phyloP scores from a whole-genome alignment of 371 early-diverging fungal genomes.

The Rhizopus sp. region DNA sequence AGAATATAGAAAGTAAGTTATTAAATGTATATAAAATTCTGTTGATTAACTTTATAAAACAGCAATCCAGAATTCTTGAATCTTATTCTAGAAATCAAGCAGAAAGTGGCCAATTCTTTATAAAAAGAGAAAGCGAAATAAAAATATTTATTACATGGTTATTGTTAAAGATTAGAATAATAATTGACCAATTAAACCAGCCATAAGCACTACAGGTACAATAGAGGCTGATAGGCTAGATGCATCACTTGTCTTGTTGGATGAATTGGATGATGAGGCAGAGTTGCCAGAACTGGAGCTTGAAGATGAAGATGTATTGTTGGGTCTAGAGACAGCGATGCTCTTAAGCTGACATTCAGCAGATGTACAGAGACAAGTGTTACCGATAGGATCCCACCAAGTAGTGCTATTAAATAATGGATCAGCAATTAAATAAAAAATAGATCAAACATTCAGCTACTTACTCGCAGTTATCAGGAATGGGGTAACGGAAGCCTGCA shows the following conservation, averaged over 20 bases:
- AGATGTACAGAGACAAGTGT: slow-evolving; percentile 53
- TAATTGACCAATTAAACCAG: slow-evolving; percentile 10
- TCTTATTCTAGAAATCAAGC: slow-evolving; percentile 50
- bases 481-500: slow-evolving; percentile 46
- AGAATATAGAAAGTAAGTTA: slow-evolving; percentile 46
- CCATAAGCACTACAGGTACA: slow-evolving; percentile 3
- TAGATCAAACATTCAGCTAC: not conserved
- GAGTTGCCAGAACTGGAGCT: not conserved
- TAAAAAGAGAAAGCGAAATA: slow-evolving; percentile 7
- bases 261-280: not conserved
- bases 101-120: slow-evolving; percentile 45
- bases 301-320: not conserved
- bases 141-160: slow-evolving; percentile 4
- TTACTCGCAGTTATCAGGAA: slow-evolving; percentile 68
- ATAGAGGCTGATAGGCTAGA: not conserved
- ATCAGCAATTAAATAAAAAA: too few relatives aligned
- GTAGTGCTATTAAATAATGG: slow-evolving; percentile 34
- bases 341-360: slow-evolving; percentile 51
- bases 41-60: slow-evolving; percentile 1
- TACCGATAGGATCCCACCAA: slow-evolving; percentile 73
- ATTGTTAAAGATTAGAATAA: slow-evolving; percentile 8
- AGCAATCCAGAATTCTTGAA: slow-evolving; percentile 50
- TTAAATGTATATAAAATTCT: not conserved
- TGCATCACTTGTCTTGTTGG: not conserved
- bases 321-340: slow-evolving; percentile 31